phyloP scores from a whole-genome alignment of 305 asterid species.

The Fraxinus greggii region DNA sequence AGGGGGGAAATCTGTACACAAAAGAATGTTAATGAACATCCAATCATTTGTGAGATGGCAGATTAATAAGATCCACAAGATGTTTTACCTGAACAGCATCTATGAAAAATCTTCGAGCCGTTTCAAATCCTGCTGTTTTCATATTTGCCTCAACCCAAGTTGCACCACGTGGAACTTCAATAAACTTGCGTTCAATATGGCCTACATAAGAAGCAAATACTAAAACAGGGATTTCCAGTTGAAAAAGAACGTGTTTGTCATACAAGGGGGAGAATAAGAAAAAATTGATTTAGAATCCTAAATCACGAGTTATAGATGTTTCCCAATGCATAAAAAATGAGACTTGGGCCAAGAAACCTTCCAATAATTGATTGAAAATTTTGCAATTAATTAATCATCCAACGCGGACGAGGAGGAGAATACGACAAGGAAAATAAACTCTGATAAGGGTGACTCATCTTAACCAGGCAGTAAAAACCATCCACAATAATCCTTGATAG shows the following conservation, averaged over 20 bases:
- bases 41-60: slow-evolving; percentile 16
- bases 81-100: slow-evolving; percentile 85
- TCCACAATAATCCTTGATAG: not conserved
- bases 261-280: slow-evolving; percentile 4
- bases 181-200: slow-evolving; percentile 77
- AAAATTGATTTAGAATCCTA: slow-evolving; percentile 11
- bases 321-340: slow-evolving; percentile 11
- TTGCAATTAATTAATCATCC: not conserved
- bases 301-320: not conserved
- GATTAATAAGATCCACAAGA: slow-evolving; percentile 6
- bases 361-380: not conserved
- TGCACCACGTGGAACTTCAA: slow-evolving; percentile 93
- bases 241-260: not conserved
- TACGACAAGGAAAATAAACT: not conserved
- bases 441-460: not conserved
- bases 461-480: not conserved
- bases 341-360: not conserved
- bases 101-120: slow-evolving; percentile 83
- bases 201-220: slow-evolving; percentile 46
- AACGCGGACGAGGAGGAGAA: not conserved
- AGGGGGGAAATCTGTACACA: slow-evolving; percentile 71
- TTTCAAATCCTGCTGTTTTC: slow-evolving; percentile 78
- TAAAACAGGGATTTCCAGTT: slow-evolving; percentile 23
- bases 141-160: slow-evolving; percentile 93
- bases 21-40: slow-evolving; percentile 38